These are phyloP conservation scores for Kockovaella imperatae DNA, from an alignment of 768 basidiomycete species.

Conservation along the genomic window DNA sequence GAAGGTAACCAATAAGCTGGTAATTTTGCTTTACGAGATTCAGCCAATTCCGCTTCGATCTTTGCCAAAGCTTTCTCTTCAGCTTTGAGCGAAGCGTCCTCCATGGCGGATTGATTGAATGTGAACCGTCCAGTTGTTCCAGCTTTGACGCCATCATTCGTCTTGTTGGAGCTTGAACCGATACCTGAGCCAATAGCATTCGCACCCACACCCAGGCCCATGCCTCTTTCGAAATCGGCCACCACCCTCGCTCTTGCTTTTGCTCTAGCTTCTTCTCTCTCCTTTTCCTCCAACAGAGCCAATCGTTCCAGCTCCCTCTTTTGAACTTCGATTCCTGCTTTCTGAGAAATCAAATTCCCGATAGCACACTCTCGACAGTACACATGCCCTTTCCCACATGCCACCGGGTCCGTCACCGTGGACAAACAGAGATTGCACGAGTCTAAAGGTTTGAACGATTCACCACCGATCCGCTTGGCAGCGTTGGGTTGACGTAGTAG, in stretches of 20 bases:
- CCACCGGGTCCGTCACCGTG: conserved; percentile 70
- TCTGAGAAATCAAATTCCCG: conserved; percentile 64
- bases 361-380: conserved; percentile 95
- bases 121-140: conserved; percentile 53
- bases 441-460: conserved; percentile 87
- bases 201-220: conserved; percentile 55
- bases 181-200: conserved; percentile 2
- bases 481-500: conserved; percentile 27
- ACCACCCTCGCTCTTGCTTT: conserved; percentile 83
- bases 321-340: conserved; percentile 86
- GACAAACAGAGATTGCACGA: conserved; percentile 83
- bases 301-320: conserved; percentile 67
- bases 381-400: conserved; percentile 77
- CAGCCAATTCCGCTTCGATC: conserved; percentile 72
- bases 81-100: conserved; percentile 72
- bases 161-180: too few species aligned
- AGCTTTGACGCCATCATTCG: conserved; percentile 3
- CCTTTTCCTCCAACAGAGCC: conserved; percentile 70
- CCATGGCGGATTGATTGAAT: conserved; percentile 77
- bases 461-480: conserved; percentile 59
- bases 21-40: conserved; percentile 74
- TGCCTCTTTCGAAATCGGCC: conserved; percentile 75
- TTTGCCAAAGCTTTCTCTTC: conserved; percentile 77
- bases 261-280: conserved; percentile 59
- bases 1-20: conserved; percentile 98